Conservation (phyloP, 768 basidiomycete genomes). For the Amanita polypyramis region DNA sequence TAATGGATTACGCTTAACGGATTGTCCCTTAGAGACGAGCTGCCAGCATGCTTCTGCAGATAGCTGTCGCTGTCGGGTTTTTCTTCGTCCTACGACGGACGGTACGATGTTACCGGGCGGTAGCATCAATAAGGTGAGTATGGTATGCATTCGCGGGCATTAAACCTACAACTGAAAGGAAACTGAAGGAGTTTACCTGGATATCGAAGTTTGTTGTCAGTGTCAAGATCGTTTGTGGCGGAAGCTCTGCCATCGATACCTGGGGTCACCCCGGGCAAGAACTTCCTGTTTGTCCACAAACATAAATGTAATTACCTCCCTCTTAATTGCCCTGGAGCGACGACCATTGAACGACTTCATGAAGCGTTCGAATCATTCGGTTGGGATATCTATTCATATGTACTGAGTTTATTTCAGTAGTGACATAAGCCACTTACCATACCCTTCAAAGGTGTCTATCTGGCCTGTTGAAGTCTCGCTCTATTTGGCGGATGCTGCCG, state of each 20-base stretch:
- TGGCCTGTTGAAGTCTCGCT: conserved; percentile 17
- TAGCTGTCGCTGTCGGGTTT: conserved; percentile 11
- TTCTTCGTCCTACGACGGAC: conserved; percentile 15
- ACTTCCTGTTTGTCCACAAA: conserved; percentile 20
- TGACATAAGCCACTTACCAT: background rate
- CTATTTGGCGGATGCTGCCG: conserved; percentile 26
- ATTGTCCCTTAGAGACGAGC: background rate
- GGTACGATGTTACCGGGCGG: conserved; percentile 15
- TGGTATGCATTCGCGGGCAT: background rate
- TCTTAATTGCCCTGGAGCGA: background rate
- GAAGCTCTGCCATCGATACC: conserved; percentile 19
- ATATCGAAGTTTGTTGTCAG: conserved; percentile 18
- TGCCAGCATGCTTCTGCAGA: background rate
- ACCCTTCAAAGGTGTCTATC: conserved; percentile 16
- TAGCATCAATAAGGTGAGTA: conserved; percentile 20
- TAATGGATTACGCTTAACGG: too few relatives aligned
- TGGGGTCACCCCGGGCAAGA: conserved; percentile 21
- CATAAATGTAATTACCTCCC: conserved; percentile 17
- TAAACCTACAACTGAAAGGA: background rate
- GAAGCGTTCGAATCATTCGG: conserved; percentile 23
- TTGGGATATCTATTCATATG: conserved; percentile 25
- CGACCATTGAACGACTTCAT: background rate
- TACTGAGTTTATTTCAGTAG: conserved; percentile 7
- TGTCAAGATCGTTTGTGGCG: conserved; percentile 13
- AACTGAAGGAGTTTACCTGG: conserved; percentile 22